phyloP scores from a whole-genome alignment of 495 filamentous ascomycete species.

The Oleoguttula mirabilis region DNA sequence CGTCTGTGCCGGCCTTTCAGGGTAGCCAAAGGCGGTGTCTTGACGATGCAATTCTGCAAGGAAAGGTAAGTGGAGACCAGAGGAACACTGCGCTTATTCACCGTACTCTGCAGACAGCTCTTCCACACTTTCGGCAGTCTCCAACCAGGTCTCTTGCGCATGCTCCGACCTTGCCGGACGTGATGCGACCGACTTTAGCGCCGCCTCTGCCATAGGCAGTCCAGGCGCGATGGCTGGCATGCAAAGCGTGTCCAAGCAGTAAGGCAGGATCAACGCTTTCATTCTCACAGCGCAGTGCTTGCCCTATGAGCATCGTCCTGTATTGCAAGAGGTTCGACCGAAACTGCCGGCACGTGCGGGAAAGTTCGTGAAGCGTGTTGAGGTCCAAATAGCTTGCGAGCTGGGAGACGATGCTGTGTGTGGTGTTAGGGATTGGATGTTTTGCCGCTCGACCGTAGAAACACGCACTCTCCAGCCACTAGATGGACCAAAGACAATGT shows the following conservation, averaged over 20 bases:
- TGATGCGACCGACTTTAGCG: constrained; percentile 33
- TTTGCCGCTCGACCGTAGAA: too few species aligned
- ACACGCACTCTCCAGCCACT: neutral
- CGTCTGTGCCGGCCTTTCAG: constrained; percentile 63
- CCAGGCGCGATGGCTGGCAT: constrained; percentile 21
- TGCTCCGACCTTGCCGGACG: constrained; percentile 52
- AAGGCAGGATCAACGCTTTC: constrained; percentile 43
- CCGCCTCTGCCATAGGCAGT: constrained; percentile 18
- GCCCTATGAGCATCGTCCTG: constrained; percentile 54
- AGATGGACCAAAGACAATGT: neutral
- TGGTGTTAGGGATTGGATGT: neutral
- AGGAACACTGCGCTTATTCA: too few species aligned
- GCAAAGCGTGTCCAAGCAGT: constrained; percentile 25
- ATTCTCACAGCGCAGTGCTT: constrained; percentile 67
- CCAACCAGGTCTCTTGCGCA: constrained; percentile 79
- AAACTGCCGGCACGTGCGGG: constrained; percentile 67
- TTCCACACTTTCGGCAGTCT: constrained; percentile 66
- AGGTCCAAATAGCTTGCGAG: constrained; percentile 67
- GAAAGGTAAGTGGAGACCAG: neutral
- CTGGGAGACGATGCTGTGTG: constrained; percentile 58
- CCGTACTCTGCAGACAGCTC: constrained; percentile 36
- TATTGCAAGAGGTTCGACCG: constrained; percentile 63
- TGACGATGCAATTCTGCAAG: constrained; percentile 71
- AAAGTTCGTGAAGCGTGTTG: constrained; percentile 70
- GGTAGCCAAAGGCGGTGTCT: constrained; percentile 49